Evolutionary conservation across 116 monocot species (phyloP), one percentile per base, ranked within the genome.

Genomic region (Thalassia testudinum): DNA sequence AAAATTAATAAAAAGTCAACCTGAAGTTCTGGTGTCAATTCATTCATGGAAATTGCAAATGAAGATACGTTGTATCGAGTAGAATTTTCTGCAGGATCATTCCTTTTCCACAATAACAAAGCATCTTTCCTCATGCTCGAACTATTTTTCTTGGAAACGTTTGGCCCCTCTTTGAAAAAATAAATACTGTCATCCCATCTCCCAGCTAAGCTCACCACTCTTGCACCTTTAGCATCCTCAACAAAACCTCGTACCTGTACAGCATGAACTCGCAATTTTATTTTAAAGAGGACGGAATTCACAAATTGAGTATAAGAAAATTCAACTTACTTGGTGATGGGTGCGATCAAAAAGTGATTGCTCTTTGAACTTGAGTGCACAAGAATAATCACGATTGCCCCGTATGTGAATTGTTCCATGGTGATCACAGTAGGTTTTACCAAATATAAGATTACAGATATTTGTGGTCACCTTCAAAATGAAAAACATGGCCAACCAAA

Each of bases 361-460:
- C 30, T 87, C 87, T 70, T 87, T 93, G 62, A 93, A 93, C 71
- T 76, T 87, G 10, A 93, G 75, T 21, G 58, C 70, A 67, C 87
- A 93, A 15, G 87, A 84, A 66, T 76, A 78, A 50, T 72, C 69
- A 7, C 59, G 67, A 40, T 93, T 93, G 2, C 93, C 84, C 27
- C 53, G 56, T 65, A 93, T 93, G 54, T 64, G 59, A 87, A 93
- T 93, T 29, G 59, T 68, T 59, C 93, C 93, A 76, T 93, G 81
- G 56, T 93, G 93, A 61, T 81, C 84, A 54, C 93, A 93, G 55
- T 87, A 84, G 29, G 84, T 28, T 67, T 80, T 93, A 53, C 93
- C 93, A 52, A 93, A 62, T 15, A 93, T 81, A 62, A 93, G 83
- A 67, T 93, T 93, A 60, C 84, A 79, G 66, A 93, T 93, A 47